A percentile compares a stretch with the other conserved stretches of the same genome.
Conservation (phyloP, 306 rosid species). For the Medicago lupulina region DNA sequence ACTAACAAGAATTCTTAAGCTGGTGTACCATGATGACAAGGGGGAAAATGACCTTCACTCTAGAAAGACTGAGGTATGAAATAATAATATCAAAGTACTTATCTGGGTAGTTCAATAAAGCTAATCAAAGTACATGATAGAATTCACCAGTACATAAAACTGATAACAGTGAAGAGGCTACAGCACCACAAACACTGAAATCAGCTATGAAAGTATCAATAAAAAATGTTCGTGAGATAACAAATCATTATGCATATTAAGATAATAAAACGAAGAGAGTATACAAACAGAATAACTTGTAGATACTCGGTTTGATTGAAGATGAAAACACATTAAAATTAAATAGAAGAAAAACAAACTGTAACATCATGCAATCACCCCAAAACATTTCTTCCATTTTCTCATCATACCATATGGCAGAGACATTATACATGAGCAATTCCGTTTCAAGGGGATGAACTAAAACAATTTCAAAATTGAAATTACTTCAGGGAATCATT, state of each 20-base stretch:
- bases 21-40: neutral
- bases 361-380: neutral
- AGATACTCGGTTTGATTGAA: neutral
- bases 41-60: neutral
- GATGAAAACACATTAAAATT: neutral
- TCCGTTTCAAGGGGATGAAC: constrained; percentile 25
- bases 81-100: neutral
- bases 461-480: constrained; percentile 6
- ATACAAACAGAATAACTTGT: neutral
- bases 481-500: no score
- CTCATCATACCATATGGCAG: constrained; percentile 6
- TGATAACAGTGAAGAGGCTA: neutral
- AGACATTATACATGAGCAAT: constrained; percentile 5
- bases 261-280: neutral
- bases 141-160: neutral
- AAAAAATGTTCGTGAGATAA: neutral
- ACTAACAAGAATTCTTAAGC: neutral
- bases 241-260: neutral
- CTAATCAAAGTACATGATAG: neutral
- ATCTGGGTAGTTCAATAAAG: neutral
- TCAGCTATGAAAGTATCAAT: neutral
- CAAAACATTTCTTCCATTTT: neutral
- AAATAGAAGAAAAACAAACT: neutral
- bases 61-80: neutral
- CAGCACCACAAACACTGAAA: neutral